A percentile compares a stretch with the other conserved stretches of the same genome.
Conservation (phyloP, 495 filamentous ascomycete genomes). For the Podospora anserina region DNA sequence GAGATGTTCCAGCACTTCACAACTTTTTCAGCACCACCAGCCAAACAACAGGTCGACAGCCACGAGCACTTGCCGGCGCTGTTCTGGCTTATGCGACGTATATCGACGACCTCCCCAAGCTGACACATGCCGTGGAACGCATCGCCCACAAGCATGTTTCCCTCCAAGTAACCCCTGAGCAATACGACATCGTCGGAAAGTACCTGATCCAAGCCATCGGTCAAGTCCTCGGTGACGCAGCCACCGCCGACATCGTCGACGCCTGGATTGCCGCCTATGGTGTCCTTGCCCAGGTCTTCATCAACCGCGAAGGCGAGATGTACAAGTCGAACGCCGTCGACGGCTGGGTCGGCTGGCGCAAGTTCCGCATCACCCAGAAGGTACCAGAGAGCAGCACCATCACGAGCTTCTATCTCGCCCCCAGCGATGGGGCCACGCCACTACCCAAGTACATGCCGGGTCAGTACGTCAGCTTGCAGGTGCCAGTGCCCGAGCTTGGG, state of each 20-base stretch:
- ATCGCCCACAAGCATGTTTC: slow-evolving; percentile 76
- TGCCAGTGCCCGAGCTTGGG: slow-evolving; percentile 55
- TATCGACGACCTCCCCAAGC: slow-evolving; percentile 64
- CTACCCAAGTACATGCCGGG: slow-evolving; percentile 63
- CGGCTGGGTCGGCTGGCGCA: slow-evolving; percentile 62
- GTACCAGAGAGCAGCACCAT: slow-evolving; percentile 56
- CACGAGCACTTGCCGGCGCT: slow-evolving; percentile 60
- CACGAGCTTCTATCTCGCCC: slow-evolving; percentile 64
- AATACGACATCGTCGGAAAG: slow-evolving; percentile 67
- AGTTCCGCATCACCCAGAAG: slow-evolving; percentile 61
- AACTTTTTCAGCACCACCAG: slow-evolving; percentile 66
- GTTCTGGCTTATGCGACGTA: slow-evolving; percentile 68
- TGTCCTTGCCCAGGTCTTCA: slow-evolving; percentile 64
- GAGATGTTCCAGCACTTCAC: slow-evolving; percentile 57
- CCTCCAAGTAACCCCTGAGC: slow-evolving; percentile 62
- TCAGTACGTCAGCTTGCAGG: slow-evolving; percentile 65
- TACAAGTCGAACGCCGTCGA: slow-evolving; percentile 51
- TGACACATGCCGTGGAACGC: slow-evolving; percentile 61
- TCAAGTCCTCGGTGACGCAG: slow-evolving; percentile 61
- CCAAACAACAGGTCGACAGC: slow-evolving; percentile 62
- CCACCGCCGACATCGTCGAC: slow-evolving; percentile 62
- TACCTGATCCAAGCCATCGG: slow-evolving; percentile 67
- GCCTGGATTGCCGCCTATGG: slow-evolving; percentile 66
- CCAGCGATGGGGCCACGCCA: slow-evolving; percentile 53
- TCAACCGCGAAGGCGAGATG: slow-evolving; percentile 57